Evolutionary conservation across 768 basidiomycete species (phyloP), one percentile per base, ranked within the genome.

Genomic region (Leucocoprinus sp.): DNA sequence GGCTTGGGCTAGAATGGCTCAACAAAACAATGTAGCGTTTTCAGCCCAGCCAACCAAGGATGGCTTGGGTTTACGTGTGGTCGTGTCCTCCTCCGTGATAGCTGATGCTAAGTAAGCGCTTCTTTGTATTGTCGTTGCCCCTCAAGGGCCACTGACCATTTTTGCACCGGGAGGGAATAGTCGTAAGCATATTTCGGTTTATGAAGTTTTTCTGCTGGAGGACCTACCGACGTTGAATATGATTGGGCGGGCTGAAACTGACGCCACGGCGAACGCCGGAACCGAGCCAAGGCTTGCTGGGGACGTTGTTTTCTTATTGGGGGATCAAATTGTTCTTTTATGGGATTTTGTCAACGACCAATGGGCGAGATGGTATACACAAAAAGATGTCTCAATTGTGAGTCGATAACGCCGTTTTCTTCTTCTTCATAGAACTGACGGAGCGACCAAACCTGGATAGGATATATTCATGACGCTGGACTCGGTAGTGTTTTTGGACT

Each of bases 311-410:
- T 24, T 39, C 14, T 49, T 43, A 19, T 15, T 49, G 12, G 36
- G 31, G 31, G 47, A 27, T 12, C 29, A 28, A 6, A 33, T 17
- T n/a, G 26, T 48, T n/a, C 34, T 22, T 5, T 26, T 48, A 7
- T 48, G 47, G 47, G 36, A 48, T 14, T 37, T 42, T 18, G 43
- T 37, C 8, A 28, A 29, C 19, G 43, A 37, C 3, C 35, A 27
- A 18, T 17, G 43, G 36, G 43, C 43, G 12, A 35, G 37, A 17
- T 45, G 43, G 43, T n/a, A 45, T 9, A 45, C 43, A 11, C 43
- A 45, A 15, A 45, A 37, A 26, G 8, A 45, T 14, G 19, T 45
- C 35, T 22, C 17, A 26, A 27, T 28, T 17, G 43, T 45, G 36
- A 45, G 43, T 19, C 21, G 6, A n/a, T 26, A 24, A 12, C 18